A percentile compares a stretch with the other conserved stretches of the same genome.
Evolutionary conservation across 176 grass and related monocot genomes (phyloP).

Genomic region (Saccharum officinarum): DNA sequence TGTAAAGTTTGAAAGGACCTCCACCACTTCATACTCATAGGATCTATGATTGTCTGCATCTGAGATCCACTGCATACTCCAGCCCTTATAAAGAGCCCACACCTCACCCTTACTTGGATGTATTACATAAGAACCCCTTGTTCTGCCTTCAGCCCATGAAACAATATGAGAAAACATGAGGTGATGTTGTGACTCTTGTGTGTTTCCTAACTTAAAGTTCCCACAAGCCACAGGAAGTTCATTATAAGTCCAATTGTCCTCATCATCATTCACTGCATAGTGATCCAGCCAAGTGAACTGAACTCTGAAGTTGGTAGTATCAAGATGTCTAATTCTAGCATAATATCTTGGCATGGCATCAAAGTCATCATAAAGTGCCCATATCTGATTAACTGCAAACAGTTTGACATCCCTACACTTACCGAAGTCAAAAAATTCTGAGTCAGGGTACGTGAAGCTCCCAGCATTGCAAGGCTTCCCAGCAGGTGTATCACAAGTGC

Average conservation of each 20-base stretch:
- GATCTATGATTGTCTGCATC: slow-evolving; percentile 68
- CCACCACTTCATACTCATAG: slow-evolving; percentile 74
- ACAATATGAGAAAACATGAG: slow-evolving; percentile 78
- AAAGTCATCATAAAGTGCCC: slow-evolving; percentile 84
- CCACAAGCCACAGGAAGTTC: slow-evolving; percentile 84
- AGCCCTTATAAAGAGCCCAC: slow-evolving; percentile 89
- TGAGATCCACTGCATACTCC: slow-evolving; percentile 76
- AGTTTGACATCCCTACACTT: slow-evolving; percentile 55
- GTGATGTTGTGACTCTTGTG: slow-evolving; percentile 48
- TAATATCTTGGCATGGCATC: slow-evolving; percentile 95
- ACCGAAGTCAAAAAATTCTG: slow-evolving; percentile 84
- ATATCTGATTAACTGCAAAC: slow-evolving; percentile 75
- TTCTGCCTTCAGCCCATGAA: slow-evolving; percentile 58
- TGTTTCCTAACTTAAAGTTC: slow-evolving; percentile 51
- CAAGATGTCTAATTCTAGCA: slow-evolving; percentile 60
- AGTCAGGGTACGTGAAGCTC: slow-evolving; percentile 51
- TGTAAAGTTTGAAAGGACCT: slow-evolving; percentile 59
- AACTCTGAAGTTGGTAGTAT: slow-evolving; percentile 60
- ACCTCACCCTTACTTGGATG: slow-evolving; percentile 77
- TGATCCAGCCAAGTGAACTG: slow-evolving; percentile 77
- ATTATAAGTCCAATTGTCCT: slow-evolving; percentile 54
- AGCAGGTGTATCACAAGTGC: slow-evolving; percentile 5
- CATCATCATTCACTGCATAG: slow-evolving; percentile 43
- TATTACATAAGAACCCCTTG: slow-evolving; percentile 59
- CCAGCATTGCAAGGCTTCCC: slow-evolving; percentile 29